Evolutionary conservation across 768 basidiomycete species (phyloP).

Genomic region (Macrolepiota dolichaula): DNA sequence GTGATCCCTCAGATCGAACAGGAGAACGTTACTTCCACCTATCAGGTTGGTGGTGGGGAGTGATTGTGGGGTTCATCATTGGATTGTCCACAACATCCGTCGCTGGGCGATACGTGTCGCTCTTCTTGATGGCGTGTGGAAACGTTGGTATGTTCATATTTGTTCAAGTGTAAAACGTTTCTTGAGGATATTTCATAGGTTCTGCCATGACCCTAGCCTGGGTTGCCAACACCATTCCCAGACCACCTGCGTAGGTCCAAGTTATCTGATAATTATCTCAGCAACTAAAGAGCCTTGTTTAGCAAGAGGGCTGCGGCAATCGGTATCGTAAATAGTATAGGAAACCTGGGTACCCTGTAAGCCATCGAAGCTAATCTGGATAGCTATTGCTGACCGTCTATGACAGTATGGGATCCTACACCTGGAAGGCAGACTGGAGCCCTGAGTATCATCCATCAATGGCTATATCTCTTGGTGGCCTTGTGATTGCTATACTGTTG

Average conservation of each 20-base stretch:
- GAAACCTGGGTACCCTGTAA: slow-evolving; percentile 52
- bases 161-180: too few species aligned
- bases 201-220: slow-evolving; percentile 47
- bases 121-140: slow-evolving; percentile 60
- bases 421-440: slow-evolving; percentile 55
- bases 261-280: background rate
- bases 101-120: slow-evolving; percentile 49
- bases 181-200: slow-evolving; percentile 17
- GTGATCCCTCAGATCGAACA: slow-evolving; percentile 34
- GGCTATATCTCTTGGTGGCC: slow-evolving; percentile 38
- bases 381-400: background rate
- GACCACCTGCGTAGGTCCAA: slow-evolving; percentile 38
- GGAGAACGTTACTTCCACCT: slow-evolving; percentile 63
- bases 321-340: slow-evolving; percentile 53
- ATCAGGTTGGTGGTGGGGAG: slow-evolving; percentile 49
- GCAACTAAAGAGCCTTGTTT: background rate
- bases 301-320: slow-evolving; percentile 50
- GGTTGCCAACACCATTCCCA: slow-evolving; percentile 55
- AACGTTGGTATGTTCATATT: background rate
- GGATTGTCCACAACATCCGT: slow-evolving; percentile 44
- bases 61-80: slow-evolving; percentile 56
- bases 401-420: slow-evolving; percentile 50
- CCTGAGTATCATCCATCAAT: slow-evolving; percentile 58
- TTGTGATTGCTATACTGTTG: slow-evolving; percentile 30
- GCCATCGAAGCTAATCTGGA: slow-evolving; percentile 15